Evolutionary conservation across 2,329 filamentous ascomycete genomes (phyloP).

Genomic region (Alternaria sp.): DNA sequence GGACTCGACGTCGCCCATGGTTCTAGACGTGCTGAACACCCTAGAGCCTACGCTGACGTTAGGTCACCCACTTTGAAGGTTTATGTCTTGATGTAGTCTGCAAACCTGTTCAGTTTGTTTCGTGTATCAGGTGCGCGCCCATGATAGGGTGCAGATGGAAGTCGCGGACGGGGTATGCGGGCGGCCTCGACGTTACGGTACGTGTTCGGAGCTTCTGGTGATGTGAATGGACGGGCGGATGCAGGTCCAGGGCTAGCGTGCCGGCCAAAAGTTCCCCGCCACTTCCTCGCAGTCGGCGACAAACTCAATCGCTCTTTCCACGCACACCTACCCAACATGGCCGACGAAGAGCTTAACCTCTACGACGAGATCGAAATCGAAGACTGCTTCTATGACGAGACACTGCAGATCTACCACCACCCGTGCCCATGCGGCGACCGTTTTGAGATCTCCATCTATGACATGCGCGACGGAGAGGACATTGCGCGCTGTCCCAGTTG

Average conservation of each 20-base stretch:
- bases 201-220: slow-evolving; percentile 8
- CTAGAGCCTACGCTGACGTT: too few species aligned
- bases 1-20: slow-evolving; percentile 67
- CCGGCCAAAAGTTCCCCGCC: slow-evolving; percentile 16
- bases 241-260: slow-evolving; percentile 12
- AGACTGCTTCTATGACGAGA: slow-evolving; percentile 92
- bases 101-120: too few species aligned
- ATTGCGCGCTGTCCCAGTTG: slow-evolving; percentile 98
- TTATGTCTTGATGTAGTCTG: too few species aligned
- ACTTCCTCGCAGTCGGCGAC: slow-evolving; percentile 2
- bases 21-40: slow-evolving; percentile 7
- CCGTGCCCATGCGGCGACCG: slow-evolving; percentile 97
- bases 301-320: neutral
- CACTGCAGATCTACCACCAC: slow-evolving; percentile 88
- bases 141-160: slow-evolving; percentile 17
- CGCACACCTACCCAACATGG: slow-evolving; percentile 27
- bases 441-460: slow-evolving; percentile 86
- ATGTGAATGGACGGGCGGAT: slow-evolving; percentile 8
- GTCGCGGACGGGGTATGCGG: slow-evolving; percentile 10
- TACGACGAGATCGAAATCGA: slow-evolving; percentile 99
- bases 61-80: too few species aligned
- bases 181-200: neutral
- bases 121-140: slow-evolving; percentile 11
- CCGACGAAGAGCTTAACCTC: slow-evolving; percentile 62
- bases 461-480: slow-evolving; percentile 86